phyloP scores from a whole-genome alignment of 208 protist genomes.

The Trypanosoma lewisi region DNA sequence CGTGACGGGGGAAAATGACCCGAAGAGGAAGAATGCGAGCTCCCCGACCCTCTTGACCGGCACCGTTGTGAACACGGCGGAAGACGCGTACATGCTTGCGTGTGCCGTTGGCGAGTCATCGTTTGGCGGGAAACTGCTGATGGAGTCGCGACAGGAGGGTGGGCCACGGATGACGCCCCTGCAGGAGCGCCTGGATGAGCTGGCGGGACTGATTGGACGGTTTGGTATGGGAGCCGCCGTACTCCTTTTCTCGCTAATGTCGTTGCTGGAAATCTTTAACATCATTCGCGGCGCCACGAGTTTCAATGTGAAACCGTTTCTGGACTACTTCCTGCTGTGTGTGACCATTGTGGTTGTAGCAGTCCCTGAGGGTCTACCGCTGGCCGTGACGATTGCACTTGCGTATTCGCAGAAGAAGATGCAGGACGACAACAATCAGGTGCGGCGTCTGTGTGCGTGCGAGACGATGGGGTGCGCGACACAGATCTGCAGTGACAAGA shows the following conservation, averaged over 20 bases:
- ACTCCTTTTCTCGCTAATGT: slow-evolving; percentile 63
- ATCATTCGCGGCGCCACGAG: slow-evolving; percentile 28
- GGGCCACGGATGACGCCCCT: slow-evolving; percentile 87
- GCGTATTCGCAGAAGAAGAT: slow-evolving; percentile 98
- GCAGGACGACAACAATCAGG: slow-evolving; percentile 99
- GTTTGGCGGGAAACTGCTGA: slow-evolving; percentile 88
- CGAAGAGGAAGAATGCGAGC: slow-evolving; percentile 67
- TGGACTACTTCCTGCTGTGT: slow-evolving; percentile 89
- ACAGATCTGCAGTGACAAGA: slow-evolving; percentile 98
- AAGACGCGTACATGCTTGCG: slow-evolving; percentile 87
- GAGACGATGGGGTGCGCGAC: slow-evolving; percentile 98
- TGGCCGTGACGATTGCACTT: slow-evolving; percentile 97
- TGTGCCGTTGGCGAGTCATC: slow-evolving; percentile 91
- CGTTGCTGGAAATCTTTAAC: slow-evolving; percentile 44
- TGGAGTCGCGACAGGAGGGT: slow-evolving; percentile 57
- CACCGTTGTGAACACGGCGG: slow-evolving; percentile 85
- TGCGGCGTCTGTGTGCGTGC: slow-evolving; percentile 95
- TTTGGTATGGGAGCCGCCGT: slow-evolving; percentile 74
- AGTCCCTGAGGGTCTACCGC: slow-evolving; percentile 96
- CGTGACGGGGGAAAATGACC: slow-evolving; percentile 93
- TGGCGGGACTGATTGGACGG: slow-evolving; percentile 91
- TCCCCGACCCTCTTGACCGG: slow-evolving; percentile 89
- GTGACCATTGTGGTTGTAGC: slow-evolving; percentile 97
- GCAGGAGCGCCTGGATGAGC: slow-evolving; percentile 89
- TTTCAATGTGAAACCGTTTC: slow-evolving; percentile 38